Evolutionary conservation across 257 asterid genomes (phyloP).

Genomic region (Echium plantagineum): DNA sequence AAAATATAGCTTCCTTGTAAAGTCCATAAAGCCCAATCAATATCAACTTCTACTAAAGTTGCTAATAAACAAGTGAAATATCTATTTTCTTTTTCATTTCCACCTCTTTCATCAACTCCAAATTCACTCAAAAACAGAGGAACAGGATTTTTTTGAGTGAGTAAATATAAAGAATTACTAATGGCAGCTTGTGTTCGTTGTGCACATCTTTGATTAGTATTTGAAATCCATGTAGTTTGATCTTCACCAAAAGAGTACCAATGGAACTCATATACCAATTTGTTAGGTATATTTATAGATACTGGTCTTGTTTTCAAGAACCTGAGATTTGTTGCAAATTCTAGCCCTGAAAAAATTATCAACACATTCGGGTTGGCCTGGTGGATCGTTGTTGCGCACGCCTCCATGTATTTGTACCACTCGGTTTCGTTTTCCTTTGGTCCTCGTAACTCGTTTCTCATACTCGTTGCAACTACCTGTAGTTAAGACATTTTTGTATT

Average conservation of each 20-base stretch:
- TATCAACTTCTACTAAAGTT: constrained; percentile 33
- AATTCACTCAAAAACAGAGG: constrained; percentile 53
- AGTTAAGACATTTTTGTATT: not conserved
- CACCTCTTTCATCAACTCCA: constrained; percentile 25
- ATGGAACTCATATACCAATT: constrained; percentile 60
- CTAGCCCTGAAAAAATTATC: constrained; percentile 54
- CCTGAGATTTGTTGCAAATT: constrained; percentile 24
- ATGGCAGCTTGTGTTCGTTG: constrained; percentile 6
- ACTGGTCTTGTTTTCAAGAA: constrained; percentile 29
- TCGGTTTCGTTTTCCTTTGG: constrained; percentile 21
- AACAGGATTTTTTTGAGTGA: constrained; percentile 15
- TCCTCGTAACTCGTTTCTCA: constrained; percentile 75
- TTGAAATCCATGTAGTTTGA: not conserved
- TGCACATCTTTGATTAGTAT: constrained; percentile 12
- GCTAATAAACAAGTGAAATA: constrained; percentile 29
- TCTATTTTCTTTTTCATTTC: constrained; percentile 17
- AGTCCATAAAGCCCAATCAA: constrained; percentile 60
- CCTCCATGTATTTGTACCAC: constrained; percentile 49
- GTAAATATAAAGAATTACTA: constrained; percentile 9
- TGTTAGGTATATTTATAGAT: constrained; percentile 18
- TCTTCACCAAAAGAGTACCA: constrained; percentile 34
- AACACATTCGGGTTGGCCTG: constrained; percentile 33
- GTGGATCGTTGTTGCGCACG: constrained; percentile 46
- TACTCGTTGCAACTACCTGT: constrained; percentile 59
- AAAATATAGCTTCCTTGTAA: constrained; percentile 44